Conservation (phyloP, 257 asterid species). For the Capsicum rhomboideum region DNA sequence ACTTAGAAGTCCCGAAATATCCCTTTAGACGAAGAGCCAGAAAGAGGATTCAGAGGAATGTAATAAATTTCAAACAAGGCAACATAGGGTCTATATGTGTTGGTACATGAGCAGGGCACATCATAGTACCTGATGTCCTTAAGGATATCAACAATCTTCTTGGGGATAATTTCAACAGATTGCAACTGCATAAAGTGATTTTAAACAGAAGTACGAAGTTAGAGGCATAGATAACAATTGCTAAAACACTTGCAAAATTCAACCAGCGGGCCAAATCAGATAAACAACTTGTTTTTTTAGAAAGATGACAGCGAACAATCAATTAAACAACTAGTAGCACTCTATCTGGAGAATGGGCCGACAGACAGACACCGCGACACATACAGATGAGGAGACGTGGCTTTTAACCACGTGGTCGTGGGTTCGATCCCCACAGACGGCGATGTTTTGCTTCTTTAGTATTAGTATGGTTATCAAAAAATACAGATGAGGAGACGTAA, state of each 20-base stretch:
- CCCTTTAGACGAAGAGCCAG: slow-evolving; percentile 40
- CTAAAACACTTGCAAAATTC: background rate
- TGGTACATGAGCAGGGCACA: background rate
- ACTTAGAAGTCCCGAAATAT: slow-evolving; percentile 44
- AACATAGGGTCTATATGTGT: background rate
- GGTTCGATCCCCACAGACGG: slow-evolving; percentile 99
- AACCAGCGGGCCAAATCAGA: background rate
- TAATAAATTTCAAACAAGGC: background rate
- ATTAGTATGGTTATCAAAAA: no score
- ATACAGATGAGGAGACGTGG: slow-evolving; percentile 45
- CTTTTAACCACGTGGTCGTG: slow-evolving; percentile 99
- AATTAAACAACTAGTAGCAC: background rate
- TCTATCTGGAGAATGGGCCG: background rate
- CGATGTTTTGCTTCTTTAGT: no score
- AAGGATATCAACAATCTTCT: slow-evolving; percentile 55
- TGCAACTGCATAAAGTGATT: slow-evolving; percentile 47
- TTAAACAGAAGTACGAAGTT: slow-evolving; percentile 4
- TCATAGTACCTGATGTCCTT: slow-evolving; percentile 47
- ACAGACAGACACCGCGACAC: background rate
- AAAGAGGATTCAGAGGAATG: background rate
- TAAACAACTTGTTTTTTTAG: background rate
- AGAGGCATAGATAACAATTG: background rate
- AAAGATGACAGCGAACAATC: background rate
- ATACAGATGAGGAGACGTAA: background rate
- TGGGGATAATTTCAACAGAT: slow-evolving; percentile 58